Evolutionary conservation across 257 asterid species (phyloP).

Genomic region (Handroanthus guayacan): DNA sequence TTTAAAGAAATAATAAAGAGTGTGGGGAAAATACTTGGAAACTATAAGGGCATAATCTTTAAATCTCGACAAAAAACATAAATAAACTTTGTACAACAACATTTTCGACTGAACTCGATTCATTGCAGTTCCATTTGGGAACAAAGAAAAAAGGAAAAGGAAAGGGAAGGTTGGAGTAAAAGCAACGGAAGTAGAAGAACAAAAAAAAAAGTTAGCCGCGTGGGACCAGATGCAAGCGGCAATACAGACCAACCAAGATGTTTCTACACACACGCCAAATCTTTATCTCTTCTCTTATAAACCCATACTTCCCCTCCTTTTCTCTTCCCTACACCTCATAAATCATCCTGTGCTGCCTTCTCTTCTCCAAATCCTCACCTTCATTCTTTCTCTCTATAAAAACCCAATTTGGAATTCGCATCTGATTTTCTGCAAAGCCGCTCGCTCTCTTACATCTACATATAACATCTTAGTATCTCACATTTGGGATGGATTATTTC

Average conservation of each 20-base stretch:
- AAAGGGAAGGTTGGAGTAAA: slow-evolving; percentile 53
- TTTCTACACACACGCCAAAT: slow-evolving; percentile 48
- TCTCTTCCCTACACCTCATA: not conserved
- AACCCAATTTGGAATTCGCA: slow-evolving; percentile 16
- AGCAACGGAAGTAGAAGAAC: slow-evolving; percentile 48
- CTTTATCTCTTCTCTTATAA: slow-evolving; percentile 51
- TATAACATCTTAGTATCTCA: not conserved
- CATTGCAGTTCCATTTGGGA: not conserved
- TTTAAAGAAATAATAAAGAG: no score
- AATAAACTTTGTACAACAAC: no score
- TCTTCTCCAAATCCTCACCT: slow-evolving; percentile 23
- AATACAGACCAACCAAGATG: slow-evolving; percentile 48
- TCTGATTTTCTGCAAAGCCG: slow-evolving; percentile 44
- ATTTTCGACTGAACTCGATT: no score
- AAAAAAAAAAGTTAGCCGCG: slow-evolving; percentile 46
- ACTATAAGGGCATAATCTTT: no score
- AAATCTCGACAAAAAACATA: no score
- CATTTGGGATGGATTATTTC: slow-evolving; percentile 41
- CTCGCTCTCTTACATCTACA: slow-evolving; percentile 61
- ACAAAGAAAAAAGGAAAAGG: not conserved
- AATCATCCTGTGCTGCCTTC: not conserved
- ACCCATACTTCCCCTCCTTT: slow-evolving; percentile 30
- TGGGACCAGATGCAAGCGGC: slow-evolving; percentile 58
- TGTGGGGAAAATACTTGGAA: no score
- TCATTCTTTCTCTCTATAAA: not conserved